Evolutionary conservation across 345 rosid species (phyloP).

Genomic region (Salix koriyanagi): DNA sequence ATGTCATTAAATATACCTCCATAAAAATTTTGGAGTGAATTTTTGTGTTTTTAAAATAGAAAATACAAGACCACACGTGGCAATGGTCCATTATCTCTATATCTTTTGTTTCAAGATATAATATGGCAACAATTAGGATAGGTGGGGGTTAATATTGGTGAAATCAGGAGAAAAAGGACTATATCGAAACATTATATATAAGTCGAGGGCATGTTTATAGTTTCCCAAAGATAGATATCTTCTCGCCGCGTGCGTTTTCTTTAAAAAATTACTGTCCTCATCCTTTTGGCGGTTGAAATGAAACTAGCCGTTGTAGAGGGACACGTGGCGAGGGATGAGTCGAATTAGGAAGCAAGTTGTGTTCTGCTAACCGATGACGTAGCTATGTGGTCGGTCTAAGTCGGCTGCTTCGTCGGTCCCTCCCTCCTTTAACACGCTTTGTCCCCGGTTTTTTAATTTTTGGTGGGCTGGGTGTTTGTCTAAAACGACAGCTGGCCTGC

Average conservation of each 20-base stretch:
- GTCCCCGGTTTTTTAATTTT: not conserved
- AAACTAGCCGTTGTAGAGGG: slow-evolving; percentile 26
- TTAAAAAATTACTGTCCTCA: not conserved
- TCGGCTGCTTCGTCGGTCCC: slow-evolving; percentile 18
- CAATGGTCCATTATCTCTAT: no score
- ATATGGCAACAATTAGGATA: no score
- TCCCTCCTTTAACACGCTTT: slow-evolving; percentile 22
- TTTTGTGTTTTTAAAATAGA: no score
- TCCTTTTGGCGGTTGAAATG: slow-evolving; percentile 24
- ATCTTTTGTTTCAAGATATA: no score
- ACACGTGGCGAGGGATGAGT: slow-evolving; percentile 10
- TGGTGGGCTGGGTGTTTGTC: not conserved
- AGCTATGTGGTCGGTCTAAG: slow-evolving; percentile 29
- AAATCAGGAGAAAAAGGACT: no score
- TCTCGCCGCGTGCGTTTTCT: not conserved
- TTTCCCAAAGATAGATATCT: no score
- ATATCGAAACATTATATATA: no score
- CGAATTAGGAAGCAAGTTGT: slow-evolving; percentile 4
- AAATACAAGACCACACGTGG: no score
- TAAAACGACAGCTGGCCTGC: not conserved
- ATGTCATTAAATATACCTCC: no score
- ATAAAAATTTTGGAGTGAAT: no score
- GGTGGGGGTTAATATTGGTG: no score
- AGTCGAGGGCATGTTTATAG: no score
- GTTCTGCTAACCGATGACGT: slow-evolving; percentile 9